Base-by-base conservation (phyloP, 352 stramenopile species). In the Globisporangium irregulare region DNA sequence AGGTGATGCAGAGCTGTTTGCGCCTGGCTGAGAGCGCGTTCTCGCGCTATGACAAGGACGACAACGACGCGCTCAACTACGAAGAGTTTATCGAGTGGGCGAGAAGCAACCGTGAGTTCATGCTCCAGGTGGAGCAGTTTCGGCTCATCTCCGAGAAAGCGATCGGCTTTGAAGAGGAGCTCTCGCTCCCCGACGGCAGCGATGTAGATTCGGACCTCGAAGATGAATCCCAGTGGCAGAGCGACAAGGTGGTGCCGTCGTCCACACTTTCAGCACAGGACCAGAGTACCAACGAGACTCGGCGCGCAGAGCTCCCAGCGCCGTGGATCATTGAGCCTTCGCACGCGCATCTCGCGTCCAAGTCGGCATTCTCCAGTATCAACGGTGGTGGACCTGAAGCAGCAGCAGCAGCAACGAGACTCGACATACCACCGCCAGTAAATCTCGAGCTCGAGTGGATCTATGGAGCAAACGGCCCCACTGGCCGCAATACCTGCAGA, bases 41-140 rank as follows among this genome's bases (percentile, higher is more conserved):
- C 66, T 60, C 76, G 5, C 75, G 73, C 24, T 82, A 79, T 29
- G 80, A 90, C 34, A 81, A 82, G 43, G 73, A 79, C 18, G 70
- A 61, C 1, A 70, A 79, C 22, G 73, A 76, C 1, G 73, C 78
- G 20, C 78, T 95, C 1, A 74, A 78, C 15, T 92, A 88, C 53
- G 86, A 94, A 43, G 88, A 91, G 53, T 94, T 96, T 58, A 86
- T 96, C 62, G 73, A 83, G 7, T 94, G 87, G 86, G 84, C 87
- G 2, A 74, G 87, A n/a, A 93, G 81, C 63, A 92, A 94, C 46
- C 86, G 87, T 1, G 86, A 84, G 46, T 94, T 96, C 48, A 94
- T 96, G 86, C 72, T 94, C 12, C 84, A 93, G 66, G 81, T 94
- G 6, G 88, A 96, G 51, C 79, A 83, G 14, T 94, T 94, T 43